Percentiles rank a stretch among this genome's conserved stretches.
Conservation (phyloP, 1,284 basidiomycete genomes). For the Bjerkandera adusta region DNA sequence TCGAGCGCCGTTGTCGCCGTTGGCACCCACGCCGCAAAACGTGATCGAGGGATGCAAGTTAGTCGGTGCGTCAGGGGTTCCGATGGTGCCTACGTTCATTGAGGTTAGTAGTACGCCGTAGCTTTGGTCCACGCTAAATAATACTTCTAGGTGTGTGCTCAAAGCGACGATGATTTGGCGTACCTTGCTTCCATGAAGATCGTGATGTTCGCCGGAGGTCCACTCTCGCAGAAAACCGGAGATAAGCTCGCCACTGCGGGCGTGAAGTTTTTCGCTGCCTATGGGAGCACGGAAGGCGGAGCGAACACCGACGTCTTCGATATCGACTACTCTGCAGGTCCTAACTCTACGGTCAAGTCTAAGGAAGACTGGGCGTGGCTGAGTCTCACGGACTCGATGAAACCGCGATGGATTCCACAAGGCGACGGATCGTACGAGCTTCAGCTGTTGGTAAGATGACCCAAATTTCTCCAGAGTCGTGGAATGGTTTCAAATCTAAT, state of each 20-base stretch:
- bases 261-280: slow-evolving; percentile 1
- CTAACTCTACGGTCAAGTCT: slow-evolving; percentile 7
- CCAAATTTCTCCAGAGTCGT: no score
- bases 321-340: not conserved
- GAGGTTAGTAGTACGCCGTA: slow-evolving; percentile 16
- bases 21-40: slow-evolving; percentile 17
- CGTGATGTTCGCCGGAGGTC: slow-evolving; percentile 14
- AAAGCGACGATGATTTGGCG: slow-evolving; percentile 12
- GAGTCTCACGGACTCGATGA: slow-evolving; percentile 17
- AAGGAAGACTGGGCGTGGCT: slow-evolving; percentile 31
- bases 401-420: slow-evolving; percentile 34
- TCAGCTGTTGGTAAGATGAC: slow-evolving; percentile 34
- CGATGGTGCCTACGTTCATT: slow-evolving; percentile 18
- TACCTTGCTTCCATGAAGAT: slow-evolving; percentile 10
- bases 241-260: slow-evolving; percentile 4
- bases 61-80: slow-evolving; percentile 10
- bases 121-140: no score
- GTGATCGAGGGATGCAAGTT: slow-evolving; percentile 12
- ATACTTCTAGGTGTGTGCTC: slow-evolving; percentile 14
- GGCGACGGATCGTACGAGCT: slow-evolving; percentile 39
- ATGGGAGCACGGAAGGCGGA: slow-evolving; percentile 7
- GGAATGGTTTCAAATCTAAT: no score
- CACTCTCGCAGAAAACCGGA: slow-evolving; percentile 6
- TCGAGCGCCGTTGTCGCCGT: slow-evolving; percentile 11
- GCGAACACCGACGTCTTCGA: slow-evolving; percentile 14